Evolutionary conservation across 495 filamentous ascomycete species (phyloP).

Genomic region (Amniculicola lignicola): DNA sequence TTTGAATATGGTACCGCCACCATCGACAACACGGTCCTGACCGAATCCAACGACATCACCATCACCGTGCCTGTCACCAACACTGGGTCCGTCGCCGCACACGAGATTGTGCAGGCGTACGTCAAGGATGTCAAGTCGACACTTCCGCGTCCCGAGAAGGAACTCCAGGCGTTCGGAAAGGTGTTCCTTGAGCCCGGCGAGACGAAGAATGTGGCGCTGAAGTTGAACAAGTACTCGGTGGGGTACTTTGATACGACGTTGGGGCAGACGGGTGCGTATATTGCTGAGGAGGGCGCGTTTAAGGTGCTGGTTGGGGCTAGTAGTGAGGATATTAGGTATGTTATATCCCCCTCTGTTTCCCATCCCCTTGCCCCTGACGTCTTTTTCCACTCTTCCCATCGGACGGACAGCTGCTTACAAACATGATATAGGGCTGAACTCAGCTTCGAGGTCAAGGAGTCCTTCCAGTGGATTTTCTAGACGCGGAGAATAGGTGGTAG

Average conservation of each 20-base stretch:
- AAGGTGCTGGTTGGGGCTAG: slow-evolving; percentile 53
- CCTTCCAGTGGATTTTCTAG: slow-evolving; percentile 36
- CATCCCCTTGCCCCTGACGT: no score
- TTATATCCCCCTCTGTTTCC: background rate
- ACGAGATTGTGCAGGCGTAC: slow-evolving; percentile 69
- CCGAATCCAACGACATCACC: slow-evolving; percentile 49
- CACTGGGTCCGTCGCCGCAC: slow-evolving; percentile 52
- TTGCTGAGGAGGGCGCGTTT: slow-evolving; percentile 73
- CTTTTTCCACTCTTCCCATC: no score
- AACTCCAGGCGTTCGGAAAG: slow-evolving; percentile 69
- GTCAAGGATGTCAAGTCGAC: slow-evolving; percentile 58
- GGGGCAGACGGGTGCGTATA: slow-evolving; percentile 55
- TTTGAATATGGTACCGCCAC: slow-evolving; percentile 62
- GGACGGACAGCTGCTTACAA: slow-evolving; percentile 15
- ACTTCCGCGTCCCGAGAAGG: slow-evolving; percentile 58
- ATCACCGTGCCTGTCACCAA: slow-evolving; percentile 59
- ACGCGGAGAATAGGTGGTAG: background rate
- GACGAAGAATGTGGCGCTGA: slow-evolving; percentile 58
- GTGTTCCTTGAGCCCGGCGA: slow-evolving; percentile 58
- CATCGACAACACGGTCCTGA: slow-evolving; percentile 57
- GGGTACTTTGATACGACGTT: slow-evolving; percentile 77
- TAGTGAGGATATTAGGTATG: slow-evolving; percentile 46
- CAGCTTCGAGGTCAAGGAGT: slow-evolving; percentile 34
- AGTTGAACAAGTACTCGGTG: slow-evolving; percentile 63
- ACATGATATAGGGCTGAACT: slow-evolving; percentile 10